Evolutionary conservation across 2,329 filamentous ascomycete species (phyloP).

Genomic region (Aspergillus aculeatinus): DNA sequence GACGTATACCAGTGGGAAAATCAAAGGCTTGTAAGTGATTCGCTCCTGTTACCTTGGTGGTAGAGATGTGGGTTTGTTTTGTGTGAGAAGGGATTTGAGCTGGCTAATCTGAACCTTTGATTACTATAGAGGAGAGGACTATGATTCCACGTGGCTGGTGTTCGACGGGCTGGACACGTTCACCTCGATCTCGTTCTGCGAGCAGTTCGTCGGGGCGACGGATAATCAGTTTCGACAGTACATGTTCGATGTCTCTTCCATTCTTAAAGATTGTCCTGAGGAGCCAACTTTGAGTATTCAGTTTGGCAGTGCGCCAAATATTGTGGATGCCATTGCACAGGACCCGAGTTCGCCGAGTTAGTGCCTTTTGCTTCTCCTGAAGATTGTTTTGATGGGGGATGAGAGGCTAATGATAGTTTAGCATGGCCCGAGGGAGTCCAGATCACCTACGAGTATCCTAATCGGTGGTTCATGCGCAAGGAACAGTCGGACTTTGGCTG

Average conservation of each 20-base stretch:
- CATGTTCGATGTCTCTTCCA: constrained; percentile 55
- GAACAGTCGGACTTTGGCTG: constrained; percentile 65
- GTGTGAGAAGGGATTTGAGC: too few species aligned
- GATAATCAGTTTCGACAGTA: constrained; percentile 65
- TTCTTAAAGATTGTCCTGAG: constrained; percentile 44
- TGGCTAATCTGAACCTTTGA: background rate
- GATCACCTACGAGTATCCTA: constrained; percentile 51
- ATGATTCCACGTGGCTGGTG: constrained; percentile 53
- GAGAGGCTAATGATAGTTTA: constrained; percentile 11
- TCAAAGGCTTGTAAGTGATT: constrained; percentile 43
- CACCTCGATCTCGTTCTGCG: constrained; percentile 56
- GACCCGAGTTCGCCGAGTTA: constrained; percentile 50
- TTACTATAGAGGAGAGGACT: constrained; percentile 27
- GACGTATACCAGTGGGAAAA: constrained; percentile 57
- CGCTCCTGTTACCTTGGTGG: too few species aligned
- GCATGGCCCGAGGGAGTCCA: constrained; percentile 54
- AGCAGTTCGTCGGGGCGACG: constrained; percentile 54
- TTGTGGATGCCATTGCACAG: constrained; percentile 54
- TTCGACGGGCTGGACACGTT: constrained; percentile 66
- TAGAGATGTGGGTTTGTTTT: too few species aligned
- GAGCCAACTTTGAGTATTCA: constrained; percentile 50
- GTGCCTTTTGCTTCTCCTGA: constrained; percentile 1
- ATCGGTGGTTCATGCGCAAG: constrained; percentile 59
- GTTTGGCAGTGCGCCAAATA: constrained; percentile 58
- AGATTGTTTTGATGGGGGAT: background rate